Conservation (phyloP, 208 protist genomes). For the Entamoeba dispar region DNA sequence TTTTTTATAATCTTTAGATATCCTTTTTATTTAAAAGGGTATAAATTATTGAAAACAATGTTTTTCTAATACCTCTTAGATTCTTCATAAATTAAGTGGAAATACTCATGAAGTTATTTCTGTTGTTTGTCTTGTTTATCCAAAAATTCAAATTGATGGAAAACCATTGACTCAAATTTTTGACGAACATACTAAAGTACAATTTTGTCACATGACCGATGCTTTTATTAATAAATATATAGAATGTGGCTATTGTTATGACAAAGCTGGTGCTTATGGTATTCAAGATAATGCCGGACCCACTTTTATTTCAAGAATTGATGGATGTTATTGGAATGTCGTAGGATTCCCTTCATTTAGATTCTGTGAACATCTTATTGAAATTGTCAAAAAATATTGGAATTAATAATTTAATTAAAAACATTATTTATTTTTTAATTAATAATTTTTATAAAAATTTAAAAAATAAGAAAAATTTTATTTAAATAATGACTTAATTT, state of each 20-base stretch:
- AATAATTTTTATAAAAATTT: background rate
- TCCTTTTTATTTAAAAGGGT: background rate
- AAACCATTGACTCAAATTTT: background rate
- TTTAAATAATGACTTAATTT: too few relatives aligned
- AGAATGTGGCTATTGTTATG: background rate
- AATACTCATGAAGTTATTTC: background rate
- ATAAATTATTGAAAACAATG: background rate
- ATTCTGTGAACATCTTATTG: background rate
- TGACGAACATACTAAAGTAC: background rate
- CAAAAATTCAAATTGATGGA: background rate
- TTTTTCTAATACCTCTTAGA: background rate
- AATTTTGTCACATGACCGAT: background rate
- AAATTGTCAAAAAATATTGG: background rate
- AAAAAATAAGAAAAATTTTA: too few relatives aligned
- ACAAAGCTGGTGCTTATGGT: conserved; percentile 5
- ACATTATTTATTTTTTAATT: background rate
- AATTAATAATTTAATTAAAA: background rate
- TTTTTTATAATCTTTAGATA: too few relatives aligned
- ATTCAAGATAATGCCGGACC: background rate
- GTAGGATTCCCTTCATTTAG: background rate
- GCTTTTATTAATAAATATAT: background rate
- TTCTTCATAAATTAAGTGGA: background rate
- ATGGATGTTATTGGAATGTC: background rate
- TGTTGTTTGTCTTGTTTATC: background rate
- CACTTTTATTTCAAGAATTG: background rate